Evolutionary conservation across 2,329 filamentous ascomycete genomes (phyloP).

Genomic region (Sarocladium brachiariae): DNA sequence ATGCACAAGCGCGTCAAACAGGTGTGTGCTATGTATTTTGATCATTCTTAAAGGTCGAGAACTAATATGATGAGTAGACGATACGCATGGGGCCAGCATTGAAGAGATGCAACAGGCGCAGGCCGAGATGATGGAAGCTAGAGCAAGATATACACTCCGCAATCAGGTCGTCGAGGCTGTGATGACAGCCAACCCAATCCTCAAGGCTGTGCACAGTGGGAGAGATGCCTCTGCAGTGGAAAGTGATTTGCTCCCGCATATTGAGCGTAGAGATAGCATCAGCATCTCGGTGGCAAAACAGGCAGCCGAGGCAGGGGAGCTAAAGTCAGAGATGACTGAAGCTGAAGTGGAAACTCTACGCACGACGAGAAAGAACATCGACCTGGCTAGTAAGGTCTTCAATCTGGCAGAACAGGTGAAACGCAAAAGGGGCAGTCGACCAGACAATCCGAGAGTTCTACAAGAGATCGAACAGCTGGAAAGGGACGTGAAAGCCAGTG

Average conservation of each 20-base stretch:
- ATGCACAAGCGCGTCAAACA: slow-evolving; percentile 32
- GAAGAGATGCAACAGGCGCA: slow-evolving; percentile 53
- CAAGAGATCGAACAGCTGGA: slow-evolving; percentile 54
- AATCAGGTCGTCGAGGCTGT: slow-evolving; percentile 63
- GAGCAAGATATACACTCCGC: slow-evolving; percentile 61
- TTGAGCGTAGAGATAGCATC: slow-evolving; percentile 61
- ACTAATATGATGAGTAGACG: neutral
- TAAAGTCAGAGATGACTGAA: slow-evolving; percentile 45
- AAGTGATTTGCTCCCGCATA: slow-evolving; percentile 58
- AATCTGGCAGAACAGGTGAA: slow-evolving; percentile 52
- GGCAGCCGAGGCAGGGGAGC: slow-evolving; percentile 42
- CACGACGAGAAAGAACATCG: slow-evolving; percentile 53
- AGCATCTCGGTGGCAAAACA: slow-evolving; percentile 57
- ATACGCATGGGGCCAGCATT: slow-evolving; percentile 26
- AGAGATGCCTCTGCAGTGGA: slow-evolving; percentile 59
- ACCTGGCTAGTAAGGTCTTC: slow-evolving; percentile 56
- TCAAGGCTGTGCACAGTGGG: slow-evolving; percentile 69
- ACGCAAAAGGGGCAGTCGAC: slow-evolving; percentile 37
- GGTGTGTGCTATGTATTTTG: slow-evolving; percentile 21
- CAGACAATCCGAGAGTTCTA: slow-evolving; percentile 44
- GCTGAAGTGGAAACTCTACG: slow-evolving; percentile 52
- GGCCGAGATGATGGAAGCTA: slow-evolving; percentile 61
- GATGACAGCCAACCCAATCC: slow-evolving; percentile 64
- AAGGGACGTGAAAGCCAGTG: slow-evolving; percentile 51
- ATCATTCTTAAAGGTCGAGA: neutral